Percentiles rank a stretch among this genome's conserved stretches.
Evolutionary conservation across 768 basidiomycete species (phyloP).

Genomic region (Collybia sp.): DNA sequence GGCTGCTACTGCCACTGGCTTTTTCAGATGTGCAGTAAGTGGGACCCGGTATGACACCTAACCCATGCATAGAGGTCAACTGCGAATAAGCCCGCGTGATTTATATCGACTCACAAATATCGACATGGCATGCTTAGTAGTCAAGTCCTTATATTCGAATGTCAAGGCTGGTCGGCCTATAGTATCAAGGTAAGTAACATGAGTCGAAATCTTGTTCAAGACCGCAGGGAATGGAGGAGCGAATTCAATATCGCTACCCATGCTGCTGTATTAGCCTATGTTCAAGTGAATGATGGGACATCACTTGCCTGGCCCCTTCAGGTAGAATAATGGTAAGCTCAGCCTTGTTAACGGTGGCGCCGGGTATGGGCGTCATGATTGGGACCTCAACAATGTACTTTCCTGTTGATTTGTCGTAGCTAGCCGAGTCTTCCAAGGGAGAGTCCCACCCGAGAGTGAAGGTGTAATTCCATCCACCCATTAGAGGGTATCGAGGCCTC

Average conservation of each 20-base stretch:
- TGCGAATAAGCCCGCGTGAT: too few species aligned
- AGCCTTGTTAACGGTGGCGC: conserved; percentile 76
- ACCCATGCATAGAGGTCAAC: neutral
- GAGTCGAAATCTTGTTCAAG: conserved; percentile 54
- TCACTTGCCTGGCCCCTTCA: conserved; percentile 89
- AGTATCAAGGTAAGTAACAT: conserved; percentile 89
- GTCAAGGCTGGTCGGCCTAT: conserved; percentile 78
- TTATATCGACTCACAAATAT: conserved; percentile 66
- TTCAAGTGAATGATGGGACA: neutral
- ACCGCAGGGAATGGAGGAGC: conserved; percentile 74
- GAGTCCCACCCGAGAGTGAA: conserved; percentile 95
- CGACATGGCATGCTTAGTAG: conserved; percentile 70
- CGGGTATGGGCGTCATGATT: conserved; percentile 77
- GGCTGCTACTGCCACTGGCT: conserved; percentile 73
- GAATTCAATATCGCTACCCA: conserved; percentile 68
- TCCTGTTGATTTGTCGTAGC: conserved; percentile 57
- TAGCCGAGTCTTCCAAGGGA: conserved; percentile 69
- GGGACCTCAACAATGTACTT: conserved; percentile 78
- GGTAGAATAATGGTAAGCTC: conserved; percentile 81
- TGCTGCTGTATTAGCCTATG: too few species aligned
- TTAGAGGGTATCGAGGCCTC: conserved; percentile 83
- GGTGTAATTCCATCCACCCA: conserved; percentile 97
- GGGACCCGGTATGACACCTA: conserved; percentile 90
- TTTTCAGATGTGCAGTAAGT: conserved; percentile 75
- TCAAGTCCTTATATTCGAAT: conserved; percentile 69